A percentile compares a stretch with the other conserved stretches of the same genome.
These are phyloP conservation scores for Parathielavia appendiculata DNA, from an alignment of 495 filamentous ascomycete genomes.

Conservation along the genomic window DNA sequence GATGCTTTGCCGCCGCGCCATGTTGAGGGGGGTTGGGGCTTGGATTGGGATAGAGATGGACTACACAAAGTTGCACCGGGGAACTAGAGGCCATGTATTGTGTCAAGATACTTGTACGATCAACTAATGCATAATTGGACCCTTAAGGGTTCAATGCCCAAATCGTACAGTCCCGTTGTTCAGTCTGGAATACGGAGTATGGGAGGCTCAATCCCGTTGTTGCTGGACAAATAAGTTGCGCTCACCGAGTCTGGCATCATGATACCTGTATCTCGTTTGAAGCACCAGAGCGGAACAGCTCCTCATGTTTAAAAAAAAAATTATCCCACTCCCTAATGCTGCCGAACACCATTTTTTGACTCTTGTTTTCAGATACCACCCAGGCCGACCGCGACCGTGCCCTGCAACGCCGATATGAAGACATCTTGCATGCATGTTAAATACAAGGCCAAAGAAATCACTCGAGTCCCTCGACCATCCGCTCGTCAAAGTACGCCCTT, in stretches of 20 bases:
- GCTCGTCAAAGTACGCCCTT: constrained; percentile 2
- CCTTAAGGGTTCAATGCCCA: neutral
- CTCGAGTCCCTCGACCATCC: neutral
- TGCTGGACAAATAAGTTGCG: too few species aligned
- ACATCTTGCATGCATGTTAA: constrained; percentile 1
- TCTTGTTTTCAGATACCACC: neutral
- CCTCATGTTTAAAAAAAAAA: neutral
- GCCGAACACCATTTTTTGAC: neutral
- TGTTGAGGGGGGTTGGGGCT: neutral
- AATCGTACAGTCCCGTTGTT: too few species aligned
- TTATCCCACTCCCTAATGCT: neutral
- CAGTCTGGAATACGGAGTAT: too few species aligned
- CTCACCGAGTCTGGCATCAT: too few species aligned
- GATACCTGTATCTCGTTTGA: neutral
- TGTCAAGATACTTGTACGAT: neutral
- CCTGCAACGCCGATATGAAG: constrained; percentile 2
- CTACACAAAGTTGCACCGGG: neutral
- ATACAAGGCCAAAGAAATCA: neutral
- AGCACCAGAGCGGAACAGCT: neutral
- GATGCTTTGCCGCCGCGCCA: neutral
- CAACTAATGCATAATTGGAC: constrained; percentile 1
- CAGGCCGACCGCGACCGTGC: neutral
- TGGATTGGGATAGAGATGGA: neutral
- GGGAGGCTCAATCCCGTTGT: too few species aligned
- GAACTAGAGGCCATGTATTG: neutral